Evolutionary conservation across 345 rosid genomes (phyloP).

Genomic region (Cardiospermum halicacabum): DNA sequence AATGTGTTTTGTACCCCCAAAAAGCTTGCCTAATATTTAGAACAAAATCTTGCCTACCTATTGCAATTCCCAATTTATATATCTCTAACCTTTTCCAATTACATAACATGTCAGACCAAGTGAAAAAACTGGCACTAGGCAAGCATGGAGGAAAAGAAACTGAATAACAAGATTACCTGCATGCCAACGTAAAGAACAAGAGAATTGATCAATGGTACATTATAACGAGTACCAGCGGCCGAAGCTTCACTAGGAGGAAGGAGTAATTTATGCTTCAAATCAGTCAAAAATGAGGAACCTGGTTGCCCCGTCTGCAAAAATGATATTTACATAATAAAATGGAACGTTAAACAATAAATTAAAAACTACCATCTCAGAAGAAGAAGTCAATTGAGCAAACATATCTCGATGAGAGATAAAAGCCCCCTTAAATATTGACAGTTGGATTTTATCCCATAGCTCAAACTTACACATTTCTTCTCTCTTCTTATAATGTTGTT

Average conservation of each 20-base stretch:
- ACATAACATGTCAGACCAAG: not conserved
- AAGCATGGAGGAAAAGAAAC: not conserved
- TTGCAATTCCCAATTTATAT: too few relatives aligned
- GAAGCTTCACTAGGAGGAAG: constrained; percentile 73
- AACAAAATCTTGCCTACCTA: too few relatives aligned
- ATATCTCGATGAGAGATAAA: too few relatives aligned
- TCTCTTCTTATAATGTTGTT: too few relatives aligned
- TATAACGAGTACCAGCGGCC: constrained; percentile 84
- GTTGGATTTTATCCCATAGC: too few relatives aligned
- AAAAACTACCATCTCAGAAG: not conserved
- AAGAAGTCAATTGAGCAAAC: not conserved
- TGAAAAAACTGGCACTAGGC: not conserved
- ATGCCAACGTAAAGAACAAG: constrained; percentile 96
- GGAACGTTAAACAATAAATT: not conserved
- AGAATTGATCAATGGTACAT: constrained; percentile 86
- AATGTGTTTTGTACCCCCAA: not conserved
- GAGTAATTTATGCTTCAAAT: constrained; percentile 76
- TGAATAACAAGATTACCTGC: constrained; percentile 55
- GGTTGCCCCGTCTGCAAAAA: constrained; percentile 62
- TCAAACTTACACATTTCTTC: too few relatives aligned
- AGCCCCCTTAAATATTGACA: too few relatives aligned
- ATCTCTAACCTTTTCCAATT: too few relatives aligned
- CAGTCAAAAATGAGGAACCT: constrained; percentile 67
- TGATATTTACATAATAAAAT: not conserved
- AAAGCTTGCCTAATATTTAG: too few relatives aligned